Evolutionary conservation across 306 rosid genomes (phyloP).

Genomic region (Bauhinia variegata): DNA sequence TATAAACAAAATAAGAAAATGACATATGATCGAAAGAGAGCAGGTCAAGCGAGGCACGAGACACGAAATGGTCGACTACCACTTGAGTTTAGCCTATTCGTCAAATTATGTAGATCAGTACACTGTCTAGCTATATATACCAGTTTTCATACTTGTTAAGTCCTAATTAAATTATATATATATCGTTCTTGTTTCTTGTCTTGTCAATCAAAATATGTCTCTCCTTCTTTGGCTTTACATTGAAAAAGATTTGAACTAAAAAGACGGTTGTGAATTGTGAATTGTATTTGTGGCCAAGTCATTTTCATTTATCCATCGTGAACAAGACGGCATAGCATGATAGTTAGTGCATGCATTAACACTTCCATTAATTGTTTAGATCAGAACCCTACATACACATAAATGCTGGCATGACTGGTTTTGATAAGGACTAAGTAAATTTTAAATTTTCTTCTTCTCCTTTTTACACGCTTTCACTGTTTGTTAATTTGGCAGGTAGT

Average conservation of each 20-base stretch:
- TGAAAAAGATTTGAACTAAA: constrained; percentile 13
- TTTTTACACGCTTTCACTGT: not conserved
- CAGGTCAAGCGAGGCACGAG: constrained; percentile 21
- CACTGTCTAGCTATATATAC: no score
- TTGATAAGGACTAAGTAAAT: constrained; percentile 30
- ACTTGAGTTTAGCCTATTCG: not conserved
- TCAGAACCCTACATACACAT: not conserved
- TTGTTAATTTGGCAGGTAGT: no score
- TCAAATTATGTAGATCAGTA: no score
- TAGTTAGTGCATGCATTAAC: constrained; percentile 9
- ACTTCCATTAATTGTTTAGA: constrained; percentile 10
- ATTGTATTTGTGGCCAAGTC: constrained; percentile 6
- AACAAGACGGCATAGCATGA: constrained; percentile 14
- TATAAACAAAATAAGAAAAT: no score
- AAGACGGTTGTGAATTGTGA: no score
- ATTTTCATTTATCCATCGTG: constrained; percentile 3
- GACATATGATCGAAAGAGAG: not conserved
- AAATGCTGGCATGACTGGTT: constrained; percentile 16
- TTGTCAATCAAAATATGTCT: constrained; percentile 20
- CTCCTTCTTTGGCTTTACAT: not conserved
- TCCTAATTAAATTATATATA: no score
- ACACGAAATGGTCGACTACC: constrained; percentile 6
- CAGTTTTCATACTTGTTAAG: constrained; percentile 2
- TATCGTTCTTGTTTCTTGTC: constrained; percentile 27
- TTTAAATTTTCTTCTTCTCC: constrained; percentile 2